Evolutionary conservation across 768 basidiomycete genomes (phyloP).

Genomic region (Coprinopsis strossmayeri): DNA sequence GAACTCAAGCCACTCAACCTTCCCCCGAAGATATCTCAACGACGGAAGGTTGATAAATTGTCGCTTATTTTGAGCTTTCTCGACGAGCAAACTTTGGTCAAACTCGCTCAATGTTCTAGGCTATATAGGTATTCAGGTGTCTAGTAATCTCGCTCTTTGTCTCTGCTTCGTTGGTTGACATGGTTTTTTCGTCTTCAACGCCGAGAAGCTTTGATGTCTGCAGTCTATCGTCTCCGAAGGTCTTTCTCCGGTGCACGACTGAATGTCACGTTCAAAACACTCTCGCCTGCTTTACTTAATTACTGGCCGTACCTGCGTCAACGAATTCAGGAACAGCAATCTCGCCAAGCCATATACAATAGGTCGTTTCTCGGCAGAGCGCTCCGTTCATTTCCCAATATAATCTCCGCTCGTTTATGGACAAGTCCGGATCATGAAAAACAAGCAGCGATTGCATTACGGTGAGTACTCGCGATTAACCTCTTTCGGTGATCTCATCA

Average conservation of each 20-base stretch:
- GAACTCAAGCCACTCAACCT: constrained; percentile 38
- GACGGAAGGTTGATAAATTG: constrained; percentile 46
- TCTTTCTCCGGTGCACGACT: constrained; percentile 47
- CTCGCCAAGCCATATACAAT: constrained; percentile 32
- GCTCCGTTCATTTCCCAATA: constrained; percentile 22
- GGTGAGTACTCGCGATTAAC: constrained; percentile 35
- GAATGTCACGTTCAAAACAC: constrained; percentile 26
- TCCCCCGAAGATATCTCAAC: constrained; percentile 53
- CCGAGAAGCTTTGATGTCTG: constrained; percentile 65
- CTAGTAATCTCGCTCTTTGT: background rate
- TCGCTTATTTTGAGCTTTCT: constrained; percentile 50
- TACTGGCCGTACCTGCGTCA: constrained; percentile 66
- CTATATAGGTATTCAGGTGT: constrained; percentile 13
- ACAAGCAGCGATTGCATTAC: constrained; percentile 49
- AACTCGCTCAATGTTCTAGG: constrained; percentile 46
- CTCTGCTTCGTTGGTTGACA: background rate
- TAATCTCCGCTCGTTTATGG: constrained; percentile 48
- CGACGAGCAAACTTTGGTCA: constrained; percentile 32
- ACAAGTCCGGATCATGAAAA: constrained; percentile 49
- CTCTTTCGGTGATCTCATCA: constrained; percentile 1
- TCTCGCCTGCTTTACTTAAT: constrained; percentile 45
- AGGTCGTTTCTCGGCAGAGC: constrained; percentile 44
- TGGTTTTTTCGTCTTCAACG: background rate
- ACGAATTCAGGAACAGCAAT: constrained; percentile 37
- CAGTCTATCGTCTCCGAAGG: constrained; percentile 37